Percentiles rank a stretch among this genome's conserved stretches.
These are phyloP conservation scores for Brassica rapa DNA, from an alignment of 345 rosid genomes.

Conservation along the genomic window DNA sequence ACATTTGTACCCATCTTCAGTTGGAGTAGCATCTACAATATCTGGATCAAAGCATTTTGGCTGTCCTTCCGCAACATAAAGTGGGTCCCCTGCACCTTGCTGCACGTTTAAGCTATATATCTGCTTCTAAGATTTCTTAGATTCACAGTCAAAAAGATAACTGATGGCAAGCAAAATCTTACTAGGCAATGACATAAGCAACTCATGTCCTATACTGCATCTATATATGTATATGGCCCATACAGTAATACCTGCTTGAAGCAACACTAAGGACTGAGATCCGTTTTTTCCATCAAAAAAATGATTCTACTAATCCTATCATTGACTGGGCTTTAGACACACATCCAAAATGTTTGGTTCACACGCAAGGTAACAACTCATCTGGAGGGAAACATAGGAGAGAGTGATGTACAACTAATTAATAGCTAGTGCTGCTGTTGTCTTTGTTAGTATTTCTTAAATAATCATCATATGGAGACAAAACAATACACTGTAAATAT, in stretches of 20 bases:
- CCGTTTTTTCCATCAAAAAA: neutral
- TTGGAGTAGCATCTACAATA: slow-evolving; percentile 48
- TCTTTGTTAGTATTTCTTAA: neutral
- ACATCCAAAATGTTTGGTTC: neutral
- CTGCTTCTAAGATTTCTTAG: neutral
- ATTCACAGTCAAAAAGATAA: neutral
- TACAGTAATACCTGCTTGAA: neutral
- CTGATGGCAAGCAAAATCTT: neutral
- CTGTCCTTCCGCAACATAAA: slow-evolving; percentile 65
- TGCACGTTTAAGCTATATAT: slow-evolving; percentile 24
- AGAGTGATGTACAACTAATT: neutral
- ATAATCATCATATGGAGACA: slow-evolving; percentile 6
- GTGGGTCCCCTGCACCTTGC: slow-evolving; percentile 68
- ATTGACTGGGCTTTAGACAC: neutral
- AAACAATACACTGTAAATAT: neutral
- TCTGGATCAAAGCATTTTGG: slow-evolving; percentile 56
- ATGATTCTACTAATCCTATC: neutral
- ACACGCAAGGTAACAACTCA: neutral
- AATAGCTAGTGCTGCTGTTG: neutral
- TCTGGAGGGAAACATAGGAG: neutral
- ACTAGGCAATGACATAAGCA: slow-evolving; percentile 1
- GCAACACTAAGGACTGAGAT: too few species aligned
- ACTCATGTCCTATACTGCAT: slow-evolving; percentile 1
- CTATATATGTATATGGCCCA: neutral
- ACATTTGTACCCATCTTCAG: slow-evolving; percentile 62